Conservation (phyloP, 352 stramenopile genomes). For the Aphanomyces euteiches region DNA sequence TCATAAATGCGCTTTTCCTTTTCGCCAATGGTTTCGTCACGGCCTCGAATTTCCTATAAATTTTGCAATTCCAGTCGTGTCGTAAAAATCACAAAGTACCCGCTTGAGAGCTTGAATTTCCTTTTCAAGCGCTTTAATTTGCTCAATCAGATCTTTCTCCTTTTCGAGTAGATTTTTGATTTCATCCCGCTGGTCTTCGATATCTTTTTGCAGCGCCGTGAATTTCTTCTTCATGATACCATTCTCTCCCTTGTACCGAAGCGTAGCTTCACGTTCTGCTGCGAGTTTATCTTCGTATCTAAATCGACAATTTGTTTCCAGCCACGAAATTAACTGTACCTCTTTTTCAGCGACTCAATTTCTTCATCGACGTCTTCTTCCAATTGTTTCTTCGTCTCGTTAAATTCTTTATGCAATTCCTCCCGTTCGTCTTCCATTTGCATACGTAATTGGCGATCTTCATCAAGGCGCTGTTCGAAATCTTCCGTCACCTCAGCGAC, state of each 20-base stretch:
- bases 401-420: slow-evolving; percentile 60
- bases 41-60: slow-evolving; percentile 84
- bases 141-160: slow-evolving; percentile 88
- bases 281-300: slow-evolving; percentile 90
- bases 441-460: slow-evolving; percentile 46
- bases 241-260: slow-evolving; percentile 94
- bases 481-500: slow-evolving; percentile 88
- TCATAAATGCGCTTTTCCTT: slow-evolving; percentile 97
- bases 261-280: slow-evolving; percentile 84
- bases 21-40: slow-evolving; percentile 93
- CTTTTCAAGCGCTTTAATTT: slow-evolving; percentile 89
- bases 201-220: slow-evolving; percentile 89
- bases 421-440: slow-evolving; percentile 40
- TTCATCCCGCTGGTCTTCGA: slow-evolving; percentile 94
- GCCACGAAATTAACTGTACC: slow-evolving; percentile 15
- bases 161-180: slow-evolving; percentile 89
- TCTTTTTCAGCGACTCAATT: slow-evolving; percentile 85
- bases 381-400: slow-evolving; percentile 75
- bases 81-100: background rate
- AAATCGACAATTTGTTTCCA: slow-evolving; percentile 29
- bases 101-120: slow-evolving; percentile 90
- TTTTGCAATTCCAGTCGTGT: background rate
- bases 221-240: slow-evolving; percentile 98
- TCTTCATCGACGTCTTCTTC: slow-evolving; percentile 94
- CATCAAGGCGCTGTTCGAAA: slow-evolving; percentile 86